Evolutionary conservation across 164 flowering plant genomes (phyloP).

Genomic region (Macadamia tetraphylla): DNA sequence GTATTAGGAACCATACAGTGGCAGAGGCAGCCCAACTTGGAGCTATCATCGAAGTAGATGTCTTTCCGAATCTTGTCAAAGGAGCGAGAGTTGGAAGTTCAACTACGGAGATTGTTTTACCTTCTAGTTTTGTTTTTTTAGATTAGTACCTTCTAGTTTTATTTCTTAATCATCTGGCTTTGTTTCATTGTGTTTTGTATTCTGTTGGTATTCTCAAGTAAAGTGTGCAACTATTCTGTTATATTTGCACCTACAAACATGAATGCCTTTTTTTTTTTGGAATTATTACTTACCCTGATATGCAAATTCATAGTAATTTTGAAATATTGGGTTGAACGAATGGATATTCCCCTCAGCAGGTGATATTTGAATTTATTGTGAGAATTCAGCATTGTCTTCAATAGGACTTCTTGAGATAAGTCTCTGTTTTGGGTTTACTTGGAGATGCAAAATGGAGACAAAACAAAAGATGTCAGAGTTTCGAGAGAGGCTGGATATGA

Average conservation of each 20-base stretch:
- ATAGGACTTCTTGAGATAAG: not conserved
- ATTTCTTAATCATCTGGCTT: not conserved
- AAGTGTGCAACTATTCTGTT: too few relatives aligned
- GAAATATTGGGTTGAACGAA: not conserved
- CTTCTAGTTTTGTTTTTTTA: too few relatives aligned
- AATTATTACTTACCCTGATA: not conserved
- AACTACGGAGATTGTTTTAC: too few relatives aligned
- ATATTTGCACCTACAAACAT: too few relatives aligned
- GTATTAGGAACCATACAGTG: too few relatives aligned
- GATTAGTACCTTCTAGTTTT: too few relatives aligned
- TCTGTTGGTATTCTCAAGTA: not conserved
- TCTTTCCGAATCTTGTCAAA: too few relatives aligned
- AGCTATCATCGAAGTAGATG: too few relatives aligned
- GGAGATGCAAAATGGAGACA: constrained; percentile 47
- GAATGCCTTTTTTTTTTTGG: too few relatives aligned
- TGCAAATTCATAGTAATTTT: not conserved
- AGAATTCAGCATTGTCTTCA: not conserved
- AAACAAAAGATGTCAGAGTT: constrained; percentile 41
- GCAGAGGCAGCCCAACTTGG: too few relatives aligned
- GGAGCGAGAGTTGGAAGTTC: too few relatives aligned
- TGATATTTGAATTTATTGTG: not conserved
- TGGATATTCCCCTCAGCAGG: constrained; percentile 9
- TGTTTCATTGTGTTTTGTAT: not conserved
- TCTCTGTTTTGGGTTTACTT: not conserved
- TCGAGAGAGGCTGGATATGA: constrained; percentile 61